Conservation (phyloP, 441 rosid species). For the Caryocar brasiliense region DNA sequence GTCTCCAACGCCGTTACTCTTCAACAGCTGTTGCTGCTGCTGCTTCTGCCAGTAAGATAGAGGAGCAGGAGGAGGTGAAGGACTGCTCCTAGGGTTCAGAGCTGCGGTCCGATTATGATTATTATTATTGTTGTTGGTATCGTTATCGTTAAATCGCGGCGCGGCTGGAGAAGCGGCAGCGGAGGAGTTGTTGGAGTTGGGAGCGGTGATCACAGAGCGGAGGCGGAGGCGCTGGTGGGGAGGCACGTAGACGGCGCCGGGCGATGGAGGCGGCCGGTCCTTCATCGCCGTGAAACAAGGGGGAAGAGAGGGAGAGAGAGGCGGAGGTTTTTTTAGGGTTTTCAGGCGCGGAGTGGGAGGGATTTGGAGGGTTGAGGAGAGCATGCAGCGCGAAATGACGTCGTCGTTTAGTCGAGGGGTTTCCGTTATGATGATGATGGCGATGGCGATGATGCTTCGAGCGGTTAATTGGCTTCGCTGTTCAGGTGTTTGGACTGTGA, state of each 20-base stretch:
- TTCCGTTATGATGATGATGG: neutral
- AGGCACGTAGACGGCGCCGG: conserved; percentile 58
- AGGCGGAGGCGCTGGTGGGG: conserved; percentile 71
- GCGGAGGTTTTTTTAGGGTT: conserved; percentile 15
- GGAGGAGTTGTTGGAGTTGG: conserved; percentile 18
- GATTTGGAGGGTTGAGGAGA: conserved; percentile 3
- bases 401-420: neutral
- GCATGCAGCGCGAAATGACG: conserved; percentile 11
- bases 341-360: conserved; percentile 4
- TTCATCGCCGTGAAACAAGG: conserved; percentile 35
- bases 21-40: conserved; percentile 4
- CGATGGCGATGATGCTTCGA: no score
- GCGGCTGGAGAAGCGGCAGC: conserved; percentile 10
- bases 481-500: no score
- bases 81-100: conserved; percentile 15
- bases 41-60: conserved; percentile 7
- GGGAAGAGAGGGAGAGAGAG: neutral
- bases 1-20: conserved; percentile 1
- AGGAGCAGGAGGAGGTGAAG: conserved; percentile 1
- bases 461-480: no score
- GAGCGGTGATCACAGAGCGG: conserved; percentile 33
- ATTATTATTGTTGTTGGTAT: conserved; percentile 18
- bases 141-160: conserved; percentile 13
- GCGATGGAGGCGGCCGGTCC: conserved; percentile 57
- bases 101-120: conserved; percentile 16